These are phyloP conservation scores for Aspergillus puulaauensis DNA, from an alignment of 2,329 filamentous ascomycete species.

Conservation along the genomic window DNA sequence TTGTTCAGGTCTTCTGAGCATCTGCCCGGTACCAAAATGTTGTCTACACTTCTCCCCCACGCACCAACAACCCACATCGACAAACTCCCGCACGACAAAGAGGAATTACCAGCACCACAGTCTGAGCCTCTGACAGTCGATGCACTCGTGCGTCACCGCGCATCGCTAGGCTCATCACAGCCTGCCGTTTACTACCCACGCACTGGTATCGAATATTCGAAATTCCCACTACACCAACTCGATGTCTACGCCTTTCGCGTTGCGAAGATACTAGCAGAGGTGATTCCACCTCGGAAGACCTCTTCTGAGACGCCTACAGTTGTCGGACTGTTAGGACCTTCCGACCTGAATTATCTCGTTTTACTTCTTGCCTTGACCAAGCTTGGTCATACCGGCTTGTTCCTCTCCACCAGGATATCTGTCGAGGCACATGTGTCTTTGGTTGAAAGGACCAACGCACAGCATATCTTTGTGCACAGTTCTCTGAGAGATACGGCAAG, in stretches of 20 bases:
- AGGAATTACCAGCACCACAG: neutral
- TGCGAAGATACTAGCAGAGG: constrained; percentile 28
- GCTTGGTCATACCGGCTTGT: constrained; percentile 55
- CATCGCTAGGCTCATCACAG: constrained; percentile 32
- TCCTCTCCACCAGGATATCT: constrained; percentile 56
- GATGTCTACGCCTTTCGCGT: constrained; percentile 37
- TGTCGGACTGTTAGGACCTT: constrained; percentile 53
- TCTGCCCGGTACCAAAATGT: constrained; percentile 5
- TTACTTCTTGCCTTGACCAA: constrained; percentile 55
- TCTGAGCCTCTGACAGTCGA: constrained; percentile 35
- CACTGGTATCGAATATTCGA: constrained; percentile 45
- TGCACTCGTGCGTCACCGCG: constrained; percentile 40
- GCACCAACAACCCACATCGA: constrained; percentile 7
- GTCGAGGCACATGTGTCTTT: constrained; percentile 52
- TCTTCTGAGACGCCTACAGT: constrained; percentile 34
- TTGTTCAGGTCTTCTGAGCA: neutral
- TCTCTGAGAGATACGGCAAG: constrained; percentile 24
- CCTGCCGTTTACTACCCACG: constrained; percentile 48
- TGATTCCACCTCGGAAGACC: constrained; percentile 21
- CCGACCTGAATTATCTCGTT: constrained; percentile 56
- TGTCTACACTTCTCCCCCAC: constrained; percentile 11
- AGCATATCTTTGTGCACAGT: constrained; percentile 31
- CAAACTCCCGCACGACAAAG: constrained; percentile 4
- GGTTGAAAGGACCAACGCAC: constrained; percentile 44
- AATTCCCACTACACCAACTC: constrained; percentile 49